A percentile compares a stretch with the other conserved stretches of the same genome.
Evolutionary conservation across 208 protist species (phyloP).

Genomic region (Leishmania gerbilli): DNA sequence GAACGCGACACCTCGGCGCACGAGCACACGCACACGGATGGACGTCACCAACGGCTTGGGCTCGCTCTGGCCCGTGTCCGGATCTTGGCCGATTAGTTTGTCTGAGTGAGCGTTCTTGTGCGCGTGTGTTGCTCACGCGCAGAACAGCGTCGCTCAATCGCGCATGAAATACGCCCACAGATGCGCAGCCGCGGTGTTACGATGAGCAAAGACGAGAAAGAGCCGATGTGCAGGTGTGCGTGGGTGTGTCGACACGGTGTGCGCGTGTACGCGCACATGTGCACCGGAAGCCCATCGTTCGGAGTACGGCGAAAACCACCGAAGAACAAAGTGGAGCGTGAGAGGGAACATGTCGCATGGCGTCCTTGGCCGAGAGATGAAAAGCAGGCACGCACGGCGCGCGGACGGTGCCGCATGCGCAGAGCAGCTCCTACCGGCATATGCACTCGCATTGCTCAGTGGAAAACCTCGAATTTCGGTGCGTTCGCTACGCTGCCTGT

Average conservation of each 20-base stretch:
- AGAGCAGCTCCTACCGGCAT: background rate
- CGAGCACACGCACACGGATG: slow-evolving; percentile 5
- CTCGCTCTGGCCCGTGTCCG: background rate
- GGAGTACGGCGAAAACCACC: background rate
- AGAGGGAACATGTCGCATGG: background rate
- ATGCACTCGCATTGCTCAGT: background rate
- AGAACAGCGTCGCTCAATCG: background rate
- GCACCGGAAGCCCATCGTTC: no score
- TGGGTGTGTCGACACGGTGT: background rate
- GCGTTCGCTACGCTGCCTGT: background rate
- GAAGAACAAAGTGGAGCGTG: background rate
- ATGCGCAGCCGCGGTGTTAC: background rate
- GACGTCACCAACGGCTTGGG: background rate
- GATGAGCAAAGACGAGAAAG: background rate
- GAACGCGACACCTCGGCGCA: background rate
- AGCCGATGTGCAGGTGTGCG: background rate
- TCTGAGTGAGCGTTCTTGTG: background rate
- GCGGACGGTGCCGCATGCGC: background rate
- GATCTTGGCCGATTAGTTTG: background rate
- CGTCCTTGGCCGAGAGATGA: background rate
- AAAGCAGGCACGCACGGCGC: background rate
- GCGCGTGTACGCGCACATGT: background rate
- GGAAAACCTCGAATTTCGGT: background rate
- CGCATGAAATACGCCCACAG: background rate
- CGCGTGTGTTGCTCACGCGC: background rate